Conservation (phyloP, 73 alveolate genomes). For the Blepharisma stoltei region DNA sequence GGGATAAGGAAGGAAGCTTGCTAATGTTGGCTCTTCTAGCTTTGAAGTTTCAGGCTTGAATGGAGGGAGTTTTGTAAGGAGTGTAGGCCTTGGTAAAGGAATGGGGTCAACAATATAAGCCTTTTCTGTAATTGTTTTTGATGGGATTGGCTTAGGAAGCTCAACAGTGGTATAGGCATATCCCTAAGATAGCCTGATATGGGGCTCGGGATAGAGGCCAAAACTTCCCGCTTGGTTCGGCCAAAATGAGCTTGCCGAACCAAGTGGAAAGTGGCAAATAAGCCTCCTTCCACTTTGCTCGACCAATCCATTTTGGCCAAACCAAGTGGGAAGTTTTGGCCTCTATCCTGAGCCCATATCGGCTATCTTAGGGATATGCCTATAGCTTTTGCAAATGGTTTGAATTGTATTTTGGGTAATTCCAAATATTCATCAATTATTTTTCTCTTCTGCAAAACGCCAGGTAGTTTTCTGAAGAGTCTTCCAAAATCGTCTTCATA, state of each 20-base stretch:
- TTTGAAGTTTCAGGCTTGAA: background rate
- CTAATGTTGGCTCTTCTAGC: background rate
- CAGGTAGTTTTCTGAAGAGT: background rate
- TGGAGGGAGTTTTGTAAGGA: background rate
- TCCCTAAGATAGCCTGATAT: too few relatives aligned
- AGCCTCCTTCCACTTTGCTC: too few relatives aligned
- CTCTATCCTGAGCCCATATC: too few relatives aligned
- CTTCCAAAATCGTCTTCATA: background rate
- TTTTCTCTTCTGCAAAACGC: background rate
- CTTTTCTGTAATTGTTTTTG: background rate
- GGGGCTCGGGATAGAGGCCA: too few relatives aligned
- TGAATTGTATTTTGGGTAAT: background rate
- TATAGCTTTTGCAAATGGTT: background rate
- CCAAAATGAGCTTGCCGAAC: too few relatives aligned
- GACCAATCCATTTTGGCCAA: too few relatives aligned
- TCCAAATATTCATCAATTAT: background rate
- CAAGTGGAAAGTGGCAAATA: too few relatives aligned
- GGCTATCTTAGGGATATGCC: too few relatives aligned
- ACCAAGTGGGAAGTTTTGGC: too few relatives aligned
- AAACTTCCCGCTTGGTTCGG: too few relatives aligned
- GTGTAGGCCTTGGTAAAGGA: background rate
- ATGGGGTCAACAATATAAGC: background rate
- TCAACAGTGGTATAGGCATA: background rate
- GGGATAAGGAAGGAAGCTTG: conserved; percentile 12
- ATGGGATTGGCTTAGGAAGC: background rate